Evolutionary conservation across 2,329 filamentous ascomycete genomes (phyloP), one percentile per base, ranked within the genome.

Genomic region (Fusarium oxysporum): DNA sequence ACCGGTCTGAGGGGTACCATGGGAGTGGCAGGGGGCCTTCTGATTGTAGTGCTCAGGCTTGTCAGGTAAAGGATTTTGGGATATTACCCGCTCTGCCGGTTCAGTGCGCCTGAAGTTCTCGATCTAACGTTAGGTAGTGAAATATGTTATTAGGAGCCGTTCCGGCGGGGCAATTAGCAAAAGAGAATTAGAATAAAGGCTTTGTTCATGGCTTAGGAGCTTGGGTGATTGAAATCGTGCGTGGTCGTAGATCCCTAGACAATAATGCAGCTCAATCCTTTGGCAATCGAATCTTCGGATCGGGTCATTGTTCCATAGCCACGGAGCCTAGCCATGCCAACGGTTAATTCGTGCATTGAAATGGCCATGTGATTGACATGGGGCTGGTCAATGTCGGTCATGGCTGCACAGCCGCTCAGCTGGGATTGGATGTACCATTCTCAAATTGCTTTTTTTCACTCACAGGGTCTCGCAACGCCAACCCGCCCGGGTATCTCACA

Each of bases 1-100:
- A 80, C 79, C 81, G 80, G 80, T 82, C 80, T 82, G 81, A 83
- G 81, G 81, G 81, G 81, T 82, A 82, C 78, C 74, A 76, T 76
- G 75, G 73, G 68, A 68, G 70, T 71, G 72, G 77, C 78, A 79
- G 76, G 78, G 78, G 79, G 73, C 59, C 55, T 58, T 74, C 64
- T 72, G 60, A 67, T 75, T 70, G 76, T 66, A 66, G 73, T 75
- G 71, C 73, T 73, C 58, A 64, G 47, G 47, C 47, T 50, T 50
- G 47, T 50, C 30, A 50, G 69, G 55, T 72, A 62, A 63, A 76
- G 59, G 67, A 58, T 68, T 64, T 64, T 71, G 53, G 66, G 55
- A 65, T 69, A 71, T 75, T 73, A 72, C 67, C 75, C 67, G 71
- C 73, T 65, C 71, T 68, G 67, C 71, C 63, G 68, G 70, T 71